Conservation (phyloP, 257 asterid genomes). For the Solanum appendiculatum region DNA sequence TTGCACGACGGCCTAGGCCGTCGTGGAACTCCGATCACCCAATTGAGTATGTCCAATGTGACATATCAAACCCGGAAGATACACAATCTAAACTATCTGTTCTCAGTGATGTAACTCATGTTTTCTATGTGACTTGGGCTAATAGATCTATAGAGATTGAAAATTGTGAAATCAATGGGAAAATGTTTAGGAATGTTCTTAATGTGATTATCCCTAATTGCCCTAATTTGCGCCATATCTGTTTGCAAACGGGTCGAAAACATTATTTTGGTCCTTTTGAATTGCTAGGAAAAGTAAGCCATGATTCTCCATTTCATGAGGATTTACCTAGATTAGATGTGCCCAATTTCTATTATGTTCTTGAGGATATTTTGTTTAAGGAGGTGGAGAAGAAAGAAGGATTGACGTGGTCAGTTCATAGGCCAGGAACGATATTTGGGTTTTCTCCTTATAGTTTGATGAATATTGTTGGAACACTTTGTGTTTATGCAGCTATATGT, state of each 20-base stretch:
- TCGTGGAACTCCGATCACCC: slow-evolving; percentile 81
- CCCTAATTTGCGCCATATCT: slow-evolving; percentile 60
- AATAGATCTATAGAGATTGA: slow-evolving; percentile 48
- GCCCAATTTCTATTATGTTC: slow-evolving; percentile 51
- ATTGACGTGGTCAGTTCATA: slow-evolving; percentile 78
- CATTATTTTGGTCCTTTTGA: slow-evolving; percentile 73
- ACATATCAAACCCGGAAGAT: slow-evolving; percentile 45
- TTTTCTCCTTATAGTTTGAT: slow-evolving; percentile 74
- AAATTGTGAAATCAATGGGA: slow-evolving; percentile 63
- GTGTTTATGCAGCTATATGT: slow-evolving; percentile 84
- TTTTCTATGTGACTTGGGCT: slow-evolving; percentile 83
- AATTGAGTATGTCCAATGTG: slow-evolving; percentile 63
- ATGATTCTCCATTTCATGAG: slow-evolving; percentile 68
- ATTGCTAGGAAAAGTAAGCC: slow-evolving; percentile 26
- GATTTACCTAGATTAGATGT: slow-evolving; percentile 58
- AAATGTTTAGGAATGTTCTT: slow-evolving; percentile 59
- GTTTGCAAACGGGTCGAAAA: slow-evolving; percentile 75
- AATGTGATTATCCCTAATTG: slow-evolving; percentile 50
- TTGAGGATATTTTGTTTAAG: slow-evolving; percentile 63
- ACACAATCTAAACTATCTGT: slow-evolving; percentile 43
- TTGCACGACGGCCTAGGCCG: slow-evolving; percentile 84
- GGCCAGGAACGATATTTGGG: slow-evolving; percentile 69
- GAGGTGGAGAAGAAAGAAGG: slow-evolving; percentile 62
- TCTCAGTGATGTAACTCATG: slow-evolving; percentile 58
- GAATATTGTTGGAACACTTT: slow-evolving; percentile 71